A percentile compares a stretch with the other conserved stretches of the same genome.
These are phyloP conservation scores for Kazachstania martiniae DNA, from an alignment of 805 yeast species.

Conservation along the genomic window DNA sequence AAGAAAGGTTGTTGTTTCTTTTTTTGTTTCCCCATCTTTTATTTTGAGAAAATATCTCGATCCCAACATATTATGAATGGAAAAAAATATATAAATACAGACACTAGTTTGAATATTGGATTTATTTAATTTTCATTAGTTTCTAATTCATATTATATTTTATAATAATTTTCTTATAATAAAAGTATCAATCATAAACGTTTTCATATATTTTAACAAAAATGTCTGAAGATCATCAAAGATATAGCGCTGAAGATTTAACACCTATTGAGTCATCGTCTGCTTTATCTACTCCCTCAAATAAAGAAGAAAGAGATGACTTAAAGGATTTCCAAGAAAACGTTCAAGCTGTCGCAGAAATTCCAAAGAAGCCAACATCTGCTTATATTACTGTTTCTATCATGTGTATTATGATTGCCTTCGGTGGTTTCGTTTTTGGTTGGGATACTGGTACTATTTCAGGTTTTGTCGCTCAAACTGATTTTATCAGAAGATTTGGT, in stretches of 20 bases:
- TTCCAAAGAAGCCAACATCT: constrained; percentile 17
- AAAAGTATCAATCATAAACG: no score
- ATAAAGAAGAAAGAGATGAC: constrained; percentile 18
- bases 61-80: no score
- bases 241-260: no score
- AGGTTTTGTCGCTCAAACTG: constrained; percentile 46
- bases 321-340: constrained; percentile 2
- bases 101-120: no score
- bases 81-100: no score
- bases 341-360: constrained; percentile 6
- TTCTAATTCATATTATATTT: no score
- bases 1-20: no score
- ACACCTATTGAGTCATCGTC: constrained; percentile 12
- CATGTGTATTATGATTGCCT: constrained; percentile 41
- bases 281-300: constrained; percentile 16
- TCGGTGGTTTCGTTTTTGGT: constrained; percentile 71
- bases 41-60: no score
- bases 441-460: constrained; percentile 78
- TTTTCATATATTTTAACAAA: no score
- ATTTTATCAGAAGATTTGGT: constrained; percentile 20
- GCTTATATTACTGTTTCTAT: constrained; percentile 22
- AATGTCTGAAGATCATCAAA: constrained; percentile 2
- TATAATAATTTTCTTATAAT: no score
- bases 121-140: no score
- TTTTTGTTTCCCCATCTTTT: no score